Evolutionary conservation across 179 eudicot genomes (phyloP), one percentile per base, ranked within the genome.

Genomic region (Camellia oleifera): DNA sequence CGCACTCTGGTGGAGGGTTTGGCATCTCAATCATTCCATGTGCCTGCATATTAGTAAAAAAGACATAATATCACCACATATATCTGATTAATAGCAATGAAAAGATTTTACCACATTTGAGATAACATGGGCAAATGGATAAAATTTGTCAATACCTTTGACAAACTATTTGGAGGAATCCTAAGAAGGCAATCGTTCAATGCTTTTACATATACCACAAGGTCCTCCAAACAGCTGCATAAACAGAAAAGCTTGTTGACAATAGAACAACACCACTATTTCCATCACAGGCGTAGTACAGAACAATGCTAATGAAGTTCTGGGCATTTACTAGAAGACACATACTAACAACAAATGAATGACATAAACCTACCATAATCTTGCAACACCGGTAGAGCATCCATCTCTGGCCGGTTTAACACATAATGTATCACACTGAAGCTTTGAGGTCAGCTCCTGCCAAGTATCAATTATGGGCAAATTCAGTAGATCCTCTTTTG

Each of bases 21-120:
- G 98, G 97, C 97, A 94, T 94, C 89, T 94, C 98, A 78, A 94
- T 91, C 81, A 82, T 75, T 75, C 96, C 98, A 82, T 94, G 98
- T 75, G 89, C 89, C 98, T 94, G 85, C 76, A 82, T 69, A 12
- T 18, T 52, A 65, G 56, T 42, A 60, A 73, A 44, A 45, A 20
- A 70, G 44, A 7, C 40, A 67, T 20, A 20, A 64, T 64, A 26
- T 26, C 42, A 18, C 69, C 44, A 64, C 44, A 64, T 2, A 5
- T 72, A 5, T 72, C n/a, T 4, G 48, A 20, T 0, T 26, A 48
- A n/a, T 71, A 11, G 17, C 4, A 1, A 17, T 32, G 52, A 58
- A 74, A 18, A 56, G 65, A 74, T 40, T 26, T 11, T 17, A 46
- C 60, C 23, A 66, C 45, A 74, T 15, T 44, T 65, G 17, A 62